Evolutionary conservation across 768 basidiomycete genomes (phyloP).

Genomic region (Agrocybe praecox): DNA sequence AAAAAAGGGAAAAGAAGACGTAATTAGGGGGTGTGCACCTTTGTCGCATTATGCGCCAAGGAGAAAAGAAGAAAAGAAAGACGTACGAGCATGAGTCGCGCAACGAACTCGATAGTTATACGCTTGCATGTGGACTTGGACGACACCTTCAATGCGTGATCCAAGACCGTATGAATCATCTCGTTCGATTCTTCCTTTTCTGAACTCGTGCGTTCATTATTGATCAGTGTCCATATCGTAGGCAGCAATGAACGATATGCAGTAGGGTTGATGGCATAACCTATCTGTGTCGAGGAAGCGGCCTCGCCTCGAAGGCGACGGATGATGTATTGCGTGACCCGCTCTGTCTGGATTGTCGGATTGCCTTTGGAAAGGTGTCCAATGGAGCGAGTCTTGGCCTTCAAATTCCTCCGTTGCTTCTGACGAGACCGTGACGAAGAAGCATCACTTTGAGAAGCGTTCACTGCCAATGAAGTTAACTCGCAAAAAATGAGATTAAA

Average conservation of each 20-base stretch:
- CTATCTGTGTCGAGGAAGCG: conserved; percentile 42
- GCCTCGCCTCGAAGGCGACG: conserved; percentile 57
- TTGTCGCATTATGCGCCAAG: not conserved
- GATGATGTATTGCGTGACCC: conserved; percentile 63
- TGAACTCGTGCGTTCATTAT: conserved; percentile 31
- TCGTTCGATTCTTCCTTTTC: conserved; percentile 20
- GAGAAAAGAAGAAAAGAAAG: not conserved
- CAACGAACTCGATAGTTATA: conserved; percentile 75
- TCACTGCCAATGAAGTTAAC: conserved; percentile 63
- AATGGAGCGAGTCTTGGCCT: conserved; percentile 12
- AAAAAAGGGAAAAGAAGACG: too few relatives aligned
- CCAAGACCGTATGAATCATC: conserved; percentile 58
- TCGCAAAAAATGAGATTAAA: conserved; percentile 82
- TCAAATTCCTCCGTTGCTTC: conserved; percentile 7
- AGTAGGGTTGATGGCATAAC: conserved; percentile 50
- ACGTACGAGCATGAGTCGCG: conserved; percentile 68
- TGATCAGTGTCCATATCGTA: conserved; percentile 77
- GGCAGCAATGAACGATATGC: conserved; percentile 74
- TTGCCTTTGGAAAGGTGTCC: conserved; percentile 4
- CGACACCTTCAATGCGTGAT: conserved; percentile 62
- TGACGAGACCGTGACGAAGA: conserved; percentile 16
- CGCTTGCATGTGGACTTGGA: conserved; percentile 68
- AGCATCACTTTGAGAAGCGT: conserved; percentile 31
- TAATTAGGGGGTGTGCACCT: not conserved
- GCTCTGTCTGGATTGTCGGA: conserved; percentile 41